These are phyloP conservation scores for Malbranchea cinnamomea DNA, from an alignment of 2,329 filamentous ascomycete species.

Conservation along the genomic window DNA sequence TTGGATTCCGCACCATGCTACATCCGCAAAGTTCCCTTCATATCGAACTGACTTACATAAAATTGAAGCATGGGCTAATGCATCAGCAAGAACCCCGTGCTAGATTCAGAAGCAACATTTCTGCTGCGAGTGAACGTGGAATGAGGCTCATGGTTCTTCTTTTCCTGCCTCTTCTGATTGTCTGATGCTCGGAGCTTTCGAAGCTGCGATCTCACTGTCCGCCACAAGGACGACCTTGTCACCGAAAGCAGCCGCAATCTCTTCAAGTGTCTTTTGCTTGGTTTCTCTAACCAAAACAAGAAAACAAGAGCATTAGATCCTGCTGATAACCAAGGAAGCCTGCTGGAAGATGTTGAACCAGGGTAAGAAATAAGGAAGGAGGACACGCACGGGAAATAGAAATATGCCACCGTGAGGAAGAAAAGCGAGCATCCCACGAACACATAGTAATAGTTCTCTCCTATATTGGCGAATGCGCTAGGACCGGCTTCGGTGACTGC, in stretches of 20 bases:
- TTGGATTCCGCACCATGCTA: no score
- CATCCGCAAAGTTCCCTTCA: no score
- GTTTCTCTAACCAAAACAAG: conserved; percentile 31
- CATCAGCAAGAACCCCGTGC: no score
- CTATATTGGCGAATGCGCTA: conserved; percentile 41
- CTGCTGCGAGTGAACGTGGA: no score
- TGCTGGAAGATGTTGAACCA: background rate
- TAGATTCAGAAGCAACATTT: no score
- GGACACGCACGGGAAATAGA: conserved; percentile 37
- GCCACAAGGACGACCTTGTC: conserved; percentile 35
- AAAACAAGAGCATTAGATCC: no score
- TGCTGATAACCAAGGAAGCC: background rate
- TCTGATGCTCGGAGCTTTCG: background rate
- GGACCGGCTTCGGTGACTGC: conserved; percentile 40
- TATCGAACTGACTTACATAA: no score
- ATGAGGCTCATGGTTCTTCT: no score
- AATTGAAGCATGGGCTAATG: no score
- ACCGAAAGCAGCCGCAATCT: conserved; percentile 35
- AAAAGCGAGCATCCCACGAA: conserved; percentile 39
- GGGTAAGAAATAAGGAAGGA: background rate
- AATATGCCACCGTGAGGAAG: conserved; percentile 38
- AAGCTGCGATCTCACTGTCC: background rate
- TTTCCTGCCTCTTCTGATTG: no score
- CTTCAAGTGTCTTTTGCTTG: conserved; percentile 33
- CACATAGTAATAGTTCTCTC: conserved; percentile 47